Base-by-base conservation (phyloP, 139 green algal genomes). In the Desmodesmus armatus region DNA sequence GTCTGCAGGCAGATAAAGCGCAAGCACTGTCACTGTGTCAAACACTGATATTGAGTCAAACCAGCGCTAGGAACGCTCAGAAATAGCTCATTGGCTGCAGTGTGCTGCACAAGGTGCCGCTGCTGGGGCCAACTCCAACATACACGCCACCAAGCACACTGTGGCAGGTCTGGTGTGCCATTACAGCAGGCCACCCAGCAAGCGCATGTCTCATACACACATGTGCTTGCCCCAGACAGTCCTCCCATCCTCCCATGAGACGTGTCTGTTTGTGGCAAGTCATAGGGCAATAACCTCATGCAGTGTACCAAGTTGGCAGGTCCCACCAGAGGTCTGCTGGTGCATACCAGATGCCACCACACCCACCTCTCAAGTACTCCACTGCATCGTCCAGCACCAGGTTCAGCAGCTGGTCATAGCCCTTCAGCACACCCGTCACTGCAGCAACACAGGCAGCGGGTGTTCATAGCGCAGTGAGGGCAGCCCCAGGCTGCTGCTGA, bases 321-420 rank as follows among this genome's bases (percentile, higher is more conserved):
- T n/a, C n/a, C n/a, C n/a, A n/a, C n/a, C n/a, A n/a, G n/a, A n/a
- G n/a, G n/a, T n/a, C n/a, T n/a, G n/a, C n/a, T n/a, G n/a, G n/a
- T n/a, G n/a, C n/a, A n/a, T n/a, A n/a, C n/a, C n/a, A n/a, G n/a
- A n/a, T n/a, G n/a, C n/a, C n/a, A n/a, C n/a, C n/a, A n/a, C n/a
- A n/a, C 33, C 40, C 70, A 97, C 95, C 97, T 95, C 97, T 92
- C 27, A 99, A 76, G 85, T 95, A 96, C 84, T 99, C 97, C 27
- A 93, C 86, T 5, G 94, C 90, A 49, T 99, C 97, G 66, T 99
- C 97, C 31, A 99, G 91, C 63, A 99, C 97, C n/a, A 99, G 82
- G 84, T 99, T 99, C 2, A 99, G 87, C 53, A 99, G 87, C 89
- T 99, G 97, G 78, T 99, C 97, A 76, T 99, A 99, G 17, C 97